These are phyloP conservation scores for Chaetothyriales sp. DNA, from an alignment of 2,329 filamentous ascomycete species.

Conservation along the genomic window DNA sequence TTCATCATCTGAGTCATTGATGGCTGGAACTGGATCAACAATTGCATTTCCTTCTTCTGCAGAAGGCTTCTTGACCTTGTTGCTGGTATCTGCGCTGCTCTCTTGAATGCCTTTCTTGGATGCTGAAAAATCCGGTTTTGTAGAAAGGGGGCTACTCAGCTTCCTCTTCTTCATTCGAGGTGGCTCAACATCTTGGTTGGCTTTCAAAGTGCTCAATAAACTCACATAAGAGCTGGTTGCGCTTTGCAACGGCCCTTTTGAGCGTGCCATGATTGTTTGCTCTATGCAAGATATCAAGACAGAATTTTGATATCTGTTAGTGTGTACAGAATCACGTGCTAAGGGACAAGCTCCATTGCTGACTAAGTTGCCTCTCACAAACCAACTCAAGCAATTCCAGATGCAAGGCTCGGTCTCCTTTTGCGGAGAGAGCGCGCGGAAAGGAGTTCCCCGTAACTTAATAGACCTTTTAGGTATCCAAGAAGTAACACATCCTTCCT, in stretches of 20 bases:
- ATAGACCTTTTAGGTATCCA: too few relatives aligned
- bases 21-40: conserved; percentile 21
- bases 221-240: conserved; percentile 37
- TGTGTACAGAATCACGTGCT: too few relatives aligned
- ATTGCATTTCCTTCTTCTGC: conserved; percentile 18
- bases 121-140: neutral
- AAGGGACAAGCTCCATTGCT: neutral
- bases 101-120: conserved; percentile 3
- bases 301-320: neutral
- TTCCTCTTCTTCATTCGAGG: conserved; percentile 42
- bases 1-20: conserved; percentile 26
- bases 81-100: conserved; percentile 12
- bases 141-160: conserved; percentile 25
- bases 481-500: too few relatives aligned
- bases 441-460: too few relatives aligned
- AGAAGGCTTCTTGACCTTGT: conserved; percentile 5
- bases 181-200: conserved; percentile 27
- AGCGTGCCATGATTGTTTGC: conserved; percentile 26
- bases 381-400: too few relatives aligned
- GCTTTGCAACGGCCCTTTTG: neutral
- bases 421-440: neutral
- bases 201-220: conserved; percentile 42
- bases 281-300: neutral
- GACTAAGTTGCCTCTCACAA: neutral
- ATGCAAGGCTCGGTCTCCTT: neutral